Percentiles rank a stretch among this genome's conserved stretches.
phyloP scores from a whole-genome alignment of 257 asterid species.

The Rhazya stricta region DNA sequence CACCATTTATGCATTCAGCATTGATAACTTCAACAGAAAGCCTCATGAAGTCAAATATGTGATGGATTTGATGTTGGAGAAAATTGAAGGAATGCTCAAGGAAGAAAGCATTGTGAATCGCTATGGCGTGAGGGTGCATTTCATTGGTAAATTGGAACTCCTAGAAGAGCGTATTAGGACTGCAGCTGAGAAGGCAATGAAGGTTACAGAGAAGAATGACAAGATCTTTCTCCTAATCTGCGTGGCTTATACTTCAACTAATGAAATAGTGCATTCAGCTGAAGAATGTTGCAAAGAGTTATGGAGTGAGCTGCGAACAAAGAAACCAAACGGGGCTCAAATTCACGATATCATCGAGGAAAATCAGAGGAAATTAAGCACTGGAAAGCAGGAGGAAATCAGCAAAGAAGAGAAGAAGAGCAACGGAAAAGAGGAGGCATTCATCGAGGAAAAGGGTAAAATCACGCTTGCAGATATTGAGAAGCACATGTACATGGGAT shows the following conservation, averaged over 20 bases:
- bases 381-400: not conserved
- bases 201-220: slow-evolving; percentile 45
- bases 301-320: slow-evolving; percentile 14
- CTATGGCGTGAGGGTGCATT: slow-evolving; percentile 63
- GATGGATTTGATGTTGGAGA: slow-evolving; percentile 79
- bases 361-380: not conserved
- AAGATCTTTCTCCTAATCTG: slow-evolving; percentile 40
- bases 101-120: slow-evolving; percentile 45
- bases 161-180: slow-evolving; percentile 37
- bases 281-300: slow-evolving; percentile 40
- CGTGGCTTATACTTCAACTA: slow-evolving; percentile 64
- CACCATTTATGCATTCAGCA: slow-evolving; percentile 69
- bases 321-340: not conserved
- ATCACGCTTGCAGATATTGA: slow-evolving; percentile 51
- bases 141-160: slow-evolving; percentile 59
- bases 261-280: slow-evolving; percentile 59
- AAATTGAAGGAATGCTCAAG: slow-evolving; percentile 57
- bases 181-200: slow-evolving; percentile 68
- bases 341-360: not conserved
- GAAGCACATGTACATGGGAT: slow-evolving; percentile 58
- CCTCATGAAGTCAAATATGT: slow-evolving; percentile 54
- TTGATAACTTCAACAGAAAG: slow-evolving; percentile 68
- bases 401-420: not conserved
- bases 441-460: not conserved
- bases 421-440: not conserved